A percentile compares a stretch with the other conserved stretches of the same genome.
Conservation (phyloP, 345 rosid genomes). For the Capsella bursapastoris region DNA sequence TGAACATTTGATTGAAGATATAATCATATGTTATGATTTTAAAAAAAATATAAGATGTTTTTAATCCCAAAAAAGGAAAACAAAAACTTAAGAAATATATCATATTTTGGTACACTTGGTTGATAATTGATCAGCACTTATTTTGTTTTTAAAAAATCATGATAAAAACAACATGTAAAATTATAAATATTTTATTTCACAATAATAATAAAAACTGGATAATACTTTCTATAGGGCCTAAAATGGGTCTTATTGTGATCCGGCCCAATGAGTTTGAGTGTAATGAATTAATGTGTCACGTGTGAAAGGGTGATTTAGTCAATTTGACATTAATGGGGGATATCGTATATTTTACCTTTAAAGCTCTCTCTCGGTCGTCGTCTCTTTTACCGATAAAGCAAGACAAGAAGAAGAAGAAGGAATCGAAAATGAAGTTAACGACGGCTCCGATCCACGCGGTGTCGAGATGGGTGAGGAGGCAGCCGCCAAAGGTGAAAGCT, state of each 20-base stretch:
- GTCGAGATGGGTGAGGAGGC: conserved; percentile 77
- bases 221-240: not conserved
- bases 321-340: not conserved
- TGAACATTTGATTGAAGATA: not conserved
- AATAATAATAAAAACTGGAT: not conserved
- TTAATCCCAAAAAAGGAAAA: not conserved
- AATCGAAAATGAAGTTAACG: conserved; percentile 55
- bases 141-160: too few species aligned
- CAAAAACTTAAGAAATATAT: not conserved
- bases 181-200: too few species aligned
- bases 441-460: conserved; percentile 63
- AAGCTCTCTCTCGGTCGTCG: not conserved
- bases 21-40: not conserved
- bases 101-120: not conserved
- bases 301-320: not conserved
- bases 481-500: conserved; percentile 90
- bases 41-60: not conserved
- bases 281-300: not conserved
- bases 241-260: not conserved
- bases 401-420: conserved; percentile 17
- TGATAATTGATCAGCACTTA: too few species aligned
- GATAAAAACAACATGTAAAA: too few species aligned
- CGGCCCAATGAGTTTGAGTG: conserved; percentile 13
- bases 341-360: not conserved
- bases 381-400: conserved; percentile 16